Evolutionary conservation across 495 filamentous ascomycete species (phyloP).

Genomic region (Podospora comata): DNA sequence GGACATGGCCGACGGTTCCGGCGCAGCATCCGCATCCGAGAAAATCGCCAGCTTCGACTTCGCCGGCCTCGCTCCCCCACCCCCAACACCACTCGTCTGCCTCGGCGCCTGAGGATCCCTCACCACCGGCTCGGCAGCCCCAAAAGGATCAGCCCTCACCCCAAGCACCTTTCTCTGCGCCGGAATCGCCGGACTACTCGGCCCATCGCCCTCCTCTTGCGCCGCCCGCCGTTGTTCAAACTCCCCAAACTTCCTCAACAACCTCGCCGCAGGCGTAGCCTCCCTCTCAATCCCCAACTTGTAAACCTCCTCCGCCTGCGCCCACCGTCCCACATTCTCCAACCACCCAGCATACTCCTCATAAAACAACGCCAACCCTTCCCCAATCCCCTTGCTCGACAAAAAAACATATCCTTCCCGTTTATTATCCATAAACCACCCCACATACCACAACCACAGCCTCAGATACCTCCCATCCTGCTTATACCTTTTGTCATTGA

Average conservation of each 20-base stretch:
- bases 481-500: conserved; percentile 79
- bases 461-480: conserved; percentile 93
- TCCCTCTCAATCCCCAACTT: conserved; percentile 81
- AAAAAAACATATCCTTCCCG: conserved; percentile 90
- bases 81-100: conserved; percentile 45
- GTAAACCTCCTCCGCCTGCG: conserved; percentile 91
- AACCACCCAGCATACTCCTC: conserved; percentile 95
- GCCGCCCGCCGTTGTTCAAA: conserved; percentile 75
- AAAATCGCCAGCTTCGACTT: conserved; percentile 90
- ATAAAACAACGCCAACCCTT: conserved; percentile 88
- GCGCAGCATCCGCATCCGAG: conserved; percentile 64
- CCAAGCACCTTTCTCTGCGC: conserved; percentile 79
- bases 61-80: conserved; percentile 54
- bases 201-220: conserved; percentile 56
- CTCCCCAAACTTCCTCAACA: conserved; percentile 84
- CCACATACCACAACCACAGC: conserved; percentile 90
- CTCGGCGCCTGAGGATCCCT: conserved; percentile 67
- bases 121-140: conserved; percentile 37
- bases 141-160: conserved; percentile 81
- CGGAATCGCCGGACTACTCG: conserved; percentile 81
- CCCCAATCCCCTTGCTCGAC: conserved; percentile 72
- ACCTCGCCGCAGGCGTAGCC: conserved; percentile 74
- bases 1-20: conserved; percentile 46
- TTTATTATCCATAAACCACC: conserved; percentile 82
- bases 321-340: conserved; percentile 80